A percentile compares a stretch with the other conserved stretches of the same genome.
Evolutionary conservation across 495 filamentous ascomycete genomes (phyloP).

Genomic region (Entonaema liquescens): DNA sequence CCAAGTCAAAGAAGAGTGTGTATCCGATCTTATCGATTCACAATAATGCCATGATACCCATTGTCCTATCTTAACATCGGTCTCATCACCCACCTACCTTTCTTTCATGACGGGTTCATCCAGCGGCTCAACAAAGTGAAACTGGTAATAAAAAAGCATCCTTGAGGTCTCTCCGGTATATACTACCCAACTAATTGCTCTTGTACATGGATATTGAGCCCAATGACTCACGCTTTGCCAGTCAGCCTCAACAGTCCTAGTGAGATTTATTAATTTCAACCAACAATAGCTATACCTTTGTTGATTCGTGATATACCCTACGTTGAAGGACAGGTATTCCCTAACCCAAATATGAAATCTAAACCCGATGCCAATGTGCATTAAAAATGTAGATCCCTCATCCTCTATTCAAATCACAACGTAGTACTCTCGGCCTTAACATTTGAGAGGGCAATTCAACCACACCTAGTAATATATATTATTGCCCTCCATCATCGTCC

Average conservation of each 20-base stretch:
- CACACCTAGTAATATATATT: neutral
- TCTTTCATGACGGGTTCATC: neutral
- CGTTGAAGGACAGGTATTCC: neutral
- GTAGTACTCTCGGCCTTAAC: no score
- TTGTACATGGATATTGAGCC: neutral
- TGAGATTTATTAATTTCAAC: neutral
- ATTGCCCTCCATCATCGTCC: neutral
- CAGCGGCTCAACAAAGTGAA: neutral
- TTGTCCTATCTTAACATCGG: neutral
- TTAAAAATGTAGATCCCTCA: neutral
- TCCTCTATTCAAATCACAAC: neutral
- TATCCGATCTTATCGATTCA: no score
- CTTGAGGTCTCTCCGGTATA: constrained; percentile 1
- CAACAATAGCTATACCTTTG: neutral
- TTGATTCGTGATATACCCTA: neutral
- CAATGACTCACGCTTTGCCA: neutral
- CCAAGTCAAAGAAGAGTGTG: no score
- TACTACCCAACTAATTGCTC: neutral
- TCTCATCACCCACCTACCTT: neutral
- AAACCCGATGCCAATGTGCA: neutral
- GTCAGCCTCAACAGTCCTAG: neutral
- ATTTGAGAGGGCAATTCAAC: no score
- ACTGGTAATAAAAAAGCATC: neutral
- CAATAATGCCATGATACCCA: no score
- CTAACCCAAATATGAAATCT: neutral